Conservation (phyloP, 768 basidiomycete genomes). For the Boletus pseudo-olivaceus region DNA sequence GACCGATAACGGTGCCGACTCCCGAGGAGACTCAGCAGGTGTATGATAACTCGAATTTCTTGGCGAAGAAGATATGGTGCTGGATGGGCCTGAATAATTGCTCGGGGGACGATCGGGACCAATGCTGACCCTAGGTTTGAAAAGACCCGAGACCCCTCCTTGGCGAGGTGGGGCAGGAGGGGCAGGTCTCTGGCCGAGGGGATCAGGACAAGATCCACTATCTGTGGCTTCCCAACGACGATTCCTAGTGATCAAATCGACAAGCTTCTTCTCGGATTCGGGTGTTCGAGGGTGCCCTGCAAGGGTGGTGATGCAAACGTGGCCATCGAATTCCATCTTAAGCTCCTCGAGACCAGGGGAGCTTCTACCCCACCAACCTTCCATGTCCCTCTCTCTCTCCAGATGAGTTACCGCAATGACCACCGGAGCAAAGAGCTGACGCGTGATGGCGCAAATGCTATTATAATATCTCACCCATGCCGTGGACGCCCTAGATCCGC, state of each 20-base stretch:
- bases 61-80: background rate
- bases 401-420: conserved; percentile 36
- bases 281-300: background rate
- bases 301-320: conserved; percentile 38
- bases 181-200: background rate
- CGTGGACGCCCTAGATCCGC: conserved; percentile 32
- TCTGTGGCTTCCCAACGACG: conserved; percentile 7
- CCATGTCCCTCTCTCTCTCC: conserved; percentile 28
- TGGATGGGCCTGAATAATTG: background rate
- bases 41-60: conserved; percentile 6
- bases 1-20: background rate
- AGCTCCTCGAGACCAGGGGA: conserved; percentile 18
- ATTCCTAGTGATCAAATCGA: conserved; percentile 9
- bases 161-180: background rate
- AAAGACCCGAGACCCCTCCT: background rate
- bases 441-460: conserved; percentile 35
- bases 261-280: conserved; percentile 16
- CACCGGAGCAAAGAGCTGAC: conserved; percentile 35
- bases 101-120: background rate
- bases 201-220: conserved; percentile 11
- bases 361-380: conserved; percentile 33
- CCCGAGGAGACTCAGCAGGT: conserved; percentile 5
- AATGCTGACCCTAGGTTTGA: background rate
- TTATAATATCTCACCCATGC: conserved; percentile 31
- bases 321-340: conserved; percentile 33